These are phyloP conservation scores for Bipolaris bicolor DNA, from an alignment of 2,329 filamentous ascomycete species.

Conservation along the genomic window DNA sequence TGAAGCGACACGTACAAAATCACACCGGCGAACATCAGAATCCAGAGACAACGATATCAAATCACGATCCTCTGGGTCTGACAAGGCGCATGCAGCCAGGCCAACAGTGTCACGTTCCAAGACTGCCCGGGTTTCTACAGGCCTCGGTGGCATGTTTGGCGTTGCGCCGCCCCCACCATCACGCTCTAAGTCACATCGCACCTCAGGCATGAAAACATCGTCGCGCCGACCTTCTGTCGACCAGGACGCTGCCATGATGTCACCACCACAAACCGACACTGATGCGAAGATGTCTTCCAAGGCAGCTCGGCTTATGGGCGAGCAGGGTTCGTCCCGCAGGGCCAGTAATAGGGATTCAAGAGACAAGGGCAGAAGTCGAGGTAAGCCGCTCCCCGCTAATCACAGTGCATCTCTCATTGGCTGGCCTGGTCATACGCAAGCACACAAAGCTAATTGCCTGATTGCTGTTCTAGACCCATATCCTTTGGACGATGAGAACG, in stretches of 20 bases:
- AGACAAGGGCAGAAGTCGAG: constrained; percentile 59
- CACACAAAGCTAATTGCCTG: constrained; percentile 43
- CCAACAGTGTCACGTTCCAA: constrained; percentile 56
- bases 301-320: constrained; percentile 77
- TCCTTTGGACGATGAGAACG: constrained; percentile 66
- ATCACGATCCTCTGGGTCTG: constrained; percentile 75
- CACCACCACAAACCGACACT: constrained; percentile 73
- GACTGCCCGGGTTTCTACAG: constrained; percentile 63
- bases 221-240: constrained; percentile 74
- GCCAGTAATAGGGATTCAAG: constrained; percentile 47
- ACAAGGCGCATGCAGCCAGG: constrained; percentile 63
- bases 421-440: constrained; percentile 42
- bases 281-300: constrained; percentile 70
- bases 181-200: constrained; percentile 71
- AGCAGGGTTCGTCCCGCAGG: constrained; percentile 53
- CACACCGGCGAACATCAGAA: constrained; percentile 53
- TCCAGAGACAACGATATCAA: constrained; percentile 65
- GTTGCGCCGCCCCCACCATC: constrained; percentile 60
- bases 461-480: constrained; percentile 62
- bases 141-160: constrained; percentile 69
- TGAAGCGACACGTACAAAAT: constrained; percentile 62
- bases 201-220: constrained; percentile 62
- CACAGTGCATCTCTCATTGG: constrained; percentile 26
- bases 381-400: constrained; percentile 41
- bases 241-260: constrained; percentile 67